phyloP scores from a whole-genome alignment of 2,329 filamentous ascomycete genomes.

The Teratosphaeria viscida region DNA sequence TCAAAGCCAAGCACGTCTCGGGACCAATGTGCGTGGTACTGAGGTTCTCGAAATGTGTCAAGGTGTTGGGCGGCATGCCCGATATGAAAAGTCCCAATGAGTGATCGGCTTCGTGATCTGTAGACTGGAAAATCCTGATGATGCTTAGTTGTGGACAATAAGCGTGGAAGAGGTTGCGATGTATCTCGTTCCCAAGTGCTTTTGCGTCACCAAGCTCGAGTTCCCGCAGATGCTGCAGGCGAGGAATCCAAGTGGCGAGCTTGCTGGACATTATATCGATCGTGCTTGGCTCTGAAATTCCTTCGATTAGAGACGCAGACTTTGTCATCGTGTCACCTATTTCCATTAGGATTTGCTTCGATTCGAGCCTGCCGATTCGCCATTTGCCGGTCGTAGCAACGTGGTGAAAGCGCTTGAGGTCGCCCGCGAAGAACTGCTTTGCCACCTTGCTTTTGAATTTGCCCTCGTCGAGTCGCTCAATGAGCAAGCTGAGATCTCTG shows the following conservation, averaged over 20 bases:
- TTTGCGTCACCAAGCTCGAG: conserved; percentile 53
- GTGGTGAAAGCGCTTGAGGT: conserved; percentile 35
- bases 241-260: conserved; percentile 49
- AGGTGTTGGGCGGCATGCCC: conserved; percentile 44
- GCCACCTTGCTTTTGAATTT: conserved; percentile 50
- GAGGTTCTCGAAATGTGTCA: conserved; percentile 50
- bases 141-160: conserved; percentile 53
- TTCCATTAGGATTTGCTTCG: conserved; percentile 34
- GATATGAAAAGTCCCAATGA: conserved; percentile 50
- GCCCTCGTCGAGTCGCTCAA: conserved; percentile 53
- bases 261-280: conserved; percentile 42
- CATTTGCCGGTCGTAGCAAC: conserved; percentile 17
- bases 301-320: conserved; percentile 41
- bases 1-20: conserved; percentile 45
- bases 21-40: conserved; percentile 45
- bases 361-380: conserved; percentile 27
- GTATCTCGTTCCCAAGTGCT: conserved; percentile 45
- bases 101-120: conserved; percentile 41
- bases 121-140: conserved; percentile 47
- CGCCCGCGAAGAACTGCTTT: conserved; percentile 45
- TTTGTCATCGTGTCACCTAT: conserved; percentile 36
- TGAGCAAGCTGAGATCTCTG: conserved; percentile 48
- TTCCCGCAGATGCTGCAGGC: conserved; percentile 46
- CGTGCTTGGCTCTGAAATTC: conserved; percentile 29
- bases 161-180: conserved; percentile 42